Conservation (phyloP, 306 rosid species). For the Ochetophila trinervis region DNA sequence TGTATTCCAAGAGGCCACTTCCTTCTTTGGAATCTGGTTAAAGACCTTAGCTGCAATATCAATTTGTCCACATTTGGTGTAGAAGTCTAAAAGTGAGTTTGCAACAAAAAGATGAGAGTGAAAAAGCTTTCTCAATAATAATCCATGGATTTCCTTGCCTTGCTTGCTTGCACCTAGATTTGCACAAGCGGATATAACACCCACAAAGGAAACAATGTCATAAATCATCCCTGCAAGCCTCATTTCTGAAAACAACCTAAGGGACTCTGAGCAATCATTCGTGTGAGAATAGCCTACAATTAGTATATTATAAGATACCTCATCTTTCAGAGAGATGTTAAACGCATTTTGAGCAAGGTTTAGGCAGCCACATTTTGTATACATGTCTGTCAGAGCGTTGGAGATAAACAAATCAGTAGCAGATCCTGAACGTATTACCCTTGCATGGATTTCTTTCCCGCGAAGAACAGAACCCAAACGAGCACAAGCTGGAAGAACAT, state of each 20-base stretch:
- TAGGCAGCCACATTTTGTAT: slow-evolving; percentile 62
- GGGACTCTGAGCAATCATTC: too few species aligned
- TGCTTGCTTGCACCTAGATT: slow-evolving; percentile 63
- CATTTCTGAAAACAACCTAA: too few species aligned
- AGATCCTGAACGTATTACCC: slow-evolving; percentile 43
- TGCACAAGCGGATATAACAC: slow-evolving; percentile 79
- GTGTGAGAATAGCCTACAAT: too few species aligned
- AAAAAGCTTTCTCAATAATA: too few species aligned
- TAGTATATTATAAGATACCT: too few species aligned
- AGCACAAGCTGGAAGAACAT: slow-evolving; percentile 85
- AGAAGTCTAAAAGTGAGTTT: slow-evolving; percentile 77
- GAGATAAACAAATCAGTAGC: slow-evolving; percentile 61
- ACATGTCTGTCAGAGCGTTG: slow-evolving; percentile 86
- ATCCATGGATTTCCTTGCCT: slow-evolving; percentile 86
- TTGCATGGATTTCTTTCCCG: slow-evolving; percentile 82
- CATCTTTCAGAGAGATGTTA: slow-evolving; percentile 52
- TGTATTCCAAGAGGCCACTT: slow-evolving; percentile 89
- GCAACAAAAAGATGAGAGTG: slow-evolving; percentile 65
- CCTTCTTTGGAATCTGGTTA: slow-evolving; percentile 50
- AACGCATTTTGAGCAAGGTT: slow-evolving; percentile 66
- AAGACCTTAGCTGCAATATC: slow-evolving; percentile 69
- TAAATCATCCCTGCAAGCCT: slow-evolving; percentile 44
- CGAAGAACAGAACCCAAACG: slow-evolving; percentile 54
- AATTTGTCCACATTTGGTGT: slow-evolving; percentile 79
- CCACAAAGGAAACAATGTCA: slow-evolving; percentile 72